Base-by-base conservation (phyloP, 768 basidiomycete species). In the Nidularia pulvinata region DNA sequence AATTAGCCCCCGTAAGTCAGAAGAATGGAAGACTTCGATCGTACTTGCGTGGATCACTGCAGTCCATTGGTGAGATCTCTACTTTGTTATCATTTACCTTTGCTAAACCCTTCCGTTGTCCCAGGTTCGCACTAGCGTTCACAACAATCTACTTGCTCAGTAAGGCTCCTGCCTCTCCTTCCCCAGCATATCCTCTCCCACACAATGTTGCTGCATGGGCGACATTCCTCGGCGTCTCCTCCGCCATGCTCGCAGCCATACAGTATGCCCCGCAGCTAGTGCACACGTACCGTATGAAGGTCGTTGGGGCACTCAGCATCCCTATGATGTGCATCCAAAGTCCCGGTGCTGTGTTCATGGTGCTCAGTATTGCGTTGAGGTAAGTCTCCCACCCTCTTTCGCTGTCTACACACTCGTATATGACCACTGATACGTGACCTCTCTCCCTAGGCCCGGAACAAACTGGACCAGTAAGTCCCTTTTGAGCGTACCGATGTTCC, bases 241-340 rank as follows among this genome's bases (percentile, higher is more conserved):
- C 92, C 1, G 88, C 92, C 2, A 36, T 86, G 1, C 81, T 97
- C 5, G 89, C 94, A 1, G 82, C 84, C 4, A 71, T 90, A 5
- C 95, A 99, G 68, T 99, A 98, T 56, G 79, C 86, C 0, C 95
- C 96, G 0, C 95, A 97, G 67, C 75, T 99, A 25, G 59, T 82
- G 10, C 84, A 88, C 55, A 98, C 95, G 1, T 97, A 88, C 60
- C 74, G 72, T 4, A 69, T 81, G 33, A 89, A 86, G 62, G 81
- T 96, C 10, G 95, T 98, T 7, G 96, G 96, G 2, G 93, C 94
- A 0, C 75, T 98, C 13, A 95, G 93, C 63, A 91, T 99, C 53
- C 89, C 90, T 1, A 98, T 93, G 85, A 98, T 99, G 96, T 72
- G 84, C 47, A 91, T 99, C 13, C 96, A 98, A 69, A 93, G 85